Base-by-base conservation (phyloP, 1,284 basidiomycete species). In the Phylloboletellus chloephorus region DNA sequence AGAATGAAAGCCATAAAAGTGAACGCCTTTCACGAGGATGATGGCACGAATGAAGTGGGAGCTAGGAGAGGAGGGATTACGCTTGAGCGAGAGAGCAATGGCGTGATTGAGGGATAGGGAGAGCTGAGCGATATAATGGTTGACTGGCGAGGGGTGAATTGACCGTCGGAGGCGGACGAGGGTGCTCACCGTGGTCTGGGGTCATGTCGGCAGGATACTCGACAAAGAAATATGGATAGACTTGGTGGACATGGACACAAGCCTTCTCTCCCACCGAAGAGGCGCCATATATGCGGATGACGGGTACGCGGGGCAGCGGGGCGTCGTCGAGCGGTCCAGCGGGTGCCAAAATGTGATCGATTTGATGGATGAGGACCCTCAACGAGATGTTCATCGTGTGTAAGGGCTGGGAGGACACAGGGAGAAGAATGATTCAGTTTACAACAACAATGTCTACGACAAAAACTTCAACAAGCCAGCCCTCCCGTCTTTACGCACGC, bases 1-100 rank as follows among this genome's bases (percentile, higher is more conserved):
- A 13, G 87, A 72, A 60, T 94, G 88, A 63, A 94, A 98, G 7
- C 95, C 95, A 64, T 98, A 98, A 63, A 98, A 97, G 52, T 88
- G 86, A 16, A 89, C 69, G n/a, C 92, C 95, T 67, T 98, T 98
- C 53, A 94, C 89, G 25, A 95, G 74, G 38, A 92, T 66, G 34
- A 97, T 79, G 7, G 79, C 69, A 44, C 82, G 76, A 61, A 87
- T 69, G 58, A 73, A 86, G 43, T 72, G 74, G 10, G 78, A 74
- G 37, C 71, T 76, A 7, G 64, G 57, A 0, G 74, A 74, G 8
- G 67, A 51, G 5, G 79, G 80, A 41, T 82, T 74, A 13, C 78
- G 76, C 53, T 79, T 82, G 47, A 86, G 58, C 3, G 84, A 86
- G 31, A 87, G 63, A 0, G 80, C 78, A 49, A 91, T 76, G 3